Evolutionary conservation across 2,329 filamentous ascomycete genomes (phyloP).

Genomic region (Fusarium praegraminearum): DNA sequence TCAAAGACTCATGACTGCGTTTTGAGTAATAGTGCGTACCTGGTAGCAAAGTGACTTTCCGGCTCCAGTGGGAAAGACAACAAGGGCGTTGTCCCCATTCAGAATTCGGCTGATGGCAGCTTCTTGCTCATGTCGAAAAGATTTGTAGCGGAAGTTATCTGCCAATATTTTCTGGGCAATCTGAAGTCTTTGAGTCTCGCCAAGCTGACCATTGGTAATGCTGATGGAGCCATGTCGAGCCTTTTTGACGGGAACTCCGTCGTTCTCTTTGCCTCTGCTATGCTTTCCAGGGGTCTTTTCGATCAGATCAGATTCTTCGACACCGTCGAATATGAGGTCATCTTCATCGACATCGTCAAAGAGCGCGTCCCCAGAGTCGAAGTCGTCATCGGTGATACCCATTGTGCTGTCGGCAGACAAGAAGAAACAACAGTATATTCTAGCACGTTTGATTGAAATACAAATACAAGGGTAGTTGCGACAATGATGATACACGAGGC

Average conservation of each 20-base stretch:
- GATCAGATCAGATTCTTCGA: conserved; percentile 34
- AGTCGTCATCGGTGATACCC: conserved; percentile 38
- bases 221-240: conserved; percentile 11
- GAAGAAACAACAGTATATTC: not conserved
- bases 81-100: conserved; percentile 56
- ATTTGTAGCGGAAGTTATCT: conserved; percentile 55
- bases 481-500: not conserved
- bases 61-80: conserved; percentile 62
- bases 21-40: conserved; percentile 43
- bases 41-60: conserved; percentile 65
- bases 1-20: accelerated
- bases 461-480: not conserved
- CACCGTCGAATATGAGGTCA: conserved; percentile 39
- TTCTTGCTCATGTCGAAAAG: conserved; percentile 61
- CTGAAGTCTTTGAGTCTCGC: conserved; percentile 9
- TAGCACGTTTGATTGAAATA: accelerated
- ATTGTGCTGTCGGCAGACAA: not conserved
- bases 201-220: not conserved
- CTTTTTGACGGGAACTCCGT: conserved; percentile 20
- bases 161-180: conserved; percentile 50
- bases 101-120: conserved; percentile 56
- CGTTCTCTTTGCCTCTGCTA: conserved; percentile 3
- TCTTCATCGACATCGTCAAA: conserved; percentile 41
- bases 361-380: conserved; percentile 48
- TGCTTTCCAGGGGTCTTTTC: conserved; percentile 23